A percentile compares a stretch with the other conserved stretches of the same genome.
Conservation (phyloP, 306 rosid species). For the Quercus mongolica region DNA sequence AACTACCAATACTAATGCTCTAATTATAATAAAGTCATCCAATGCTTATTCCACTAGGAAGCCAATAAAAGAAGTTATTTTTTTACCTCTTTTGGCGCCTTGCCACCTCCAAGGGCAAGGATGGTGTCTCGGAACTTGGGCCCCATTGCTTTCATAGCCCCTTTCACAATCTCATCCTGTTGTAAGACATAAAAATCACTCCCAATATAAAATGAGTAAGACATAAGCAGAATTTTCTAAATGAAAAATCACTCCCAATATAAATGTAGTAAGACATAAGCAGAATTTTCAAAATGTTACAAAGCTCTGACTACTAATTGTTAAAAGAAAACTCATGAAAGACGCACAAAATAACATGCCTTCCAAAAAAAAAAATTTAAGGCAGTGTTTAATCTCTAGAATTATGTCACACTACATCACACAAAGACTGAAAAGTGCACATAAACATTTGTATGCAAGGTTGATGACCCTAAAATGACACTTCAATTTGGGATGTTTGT, state of each 20-base stretch:
- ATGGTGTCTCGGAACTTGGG: conserved; percentile 79
- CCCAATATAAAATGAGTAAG: neutral
- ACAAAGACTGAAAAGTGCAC: neutral
- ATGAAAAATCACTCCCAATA: no score
- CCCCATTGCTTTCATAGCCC: conserved; percentile 78
- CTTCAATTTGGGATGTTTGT: neutral
- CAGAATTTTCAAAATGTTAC: neutral
- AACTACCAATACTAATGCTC: neutral
- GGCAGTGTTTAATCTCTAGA: neutral
- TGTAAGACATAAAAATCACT: conserved; percentile 13
- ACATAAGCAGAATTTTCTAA: no score
- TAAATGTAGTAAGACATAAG: no score
- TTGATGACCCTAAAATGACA: neutral
- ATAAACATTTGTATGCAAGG: neutral
- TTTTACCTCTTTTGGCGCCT: conserved; percentile 72
- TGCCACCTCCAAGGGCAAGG: conserved; percentile 98
- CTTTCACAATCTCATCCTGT: conserved; percentile 22
- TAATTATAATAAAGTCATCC: neutral
- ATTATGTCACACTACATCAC: neutral
- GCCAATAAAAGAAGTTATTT: neutral
- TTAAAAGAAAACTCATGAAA: neutral
- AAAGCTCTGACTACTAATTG: neutral
- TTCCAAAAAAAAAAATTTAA: no score
- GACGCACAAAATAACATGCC: no score
- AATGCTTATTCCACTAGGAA: neutral